Base-by-base conservation (phyloP, 192 early-diverging fungal species). In the Spizellomyces sp. region DNA sequence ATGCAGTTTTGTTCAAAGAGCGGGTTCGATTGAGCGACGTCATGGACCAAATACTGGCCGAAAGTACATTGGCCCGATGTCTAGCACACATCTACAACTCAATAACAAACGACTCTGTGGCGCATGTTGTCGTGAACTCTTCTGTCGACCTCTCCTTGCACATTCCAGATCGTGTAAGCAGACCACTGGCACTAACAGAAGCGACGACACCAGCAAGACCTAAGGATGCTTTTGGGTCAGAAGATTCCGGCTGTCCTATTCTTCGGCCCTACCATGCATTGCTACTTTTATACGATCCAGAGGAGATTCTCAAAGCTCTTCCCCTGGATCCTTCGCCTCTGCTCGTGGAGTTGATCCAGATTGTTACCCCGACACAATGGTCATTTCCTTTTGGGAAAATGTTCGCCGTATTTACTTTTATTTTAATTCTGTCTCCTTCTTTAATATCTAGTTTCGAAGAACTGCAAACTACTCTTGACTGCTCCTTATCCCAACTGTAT, bases 401-500 rank as follows among this genome's bases (percentile, higher is more conserved):
- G 27, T 52, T 74, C 36, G 36, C 0, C 19, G 5, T 73, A 12
- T 4, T 4, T 58, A 6, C 19, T 47, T 73, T 19, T 41, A 4
- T 45, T 4, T 9, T 43, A 27, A 10, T 7, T 8, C 50, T 65
- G 42, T 65, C 57, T 74, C 22, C 57, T 46, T 50, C 5, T 75
- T 44, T 45, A 52, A n/a, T 44, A 12, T 58, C 43, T 76, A 91
- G 88, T 56, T 85, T 98, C 48, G 86, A 92, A 36, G 87, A 93
- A 69, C 82, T 98, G 22, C 90, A 94, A 75, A 77, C 90, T 14
- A 79, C 89, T 42, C 71, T 97, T 22, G 94, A 94, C 77, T 97
- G 95, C 77, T 96, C 96, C n/a, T 83, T 95, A 58, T 91, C 95
- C 0, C 96, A 96, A 70, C 86, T 98, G 3, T 97, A 93, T 75